Evolutionary conservation across 2,329 filamentous ascomycete species (phyloP).

Genomic region (Trichothecium roseum): DNA sequence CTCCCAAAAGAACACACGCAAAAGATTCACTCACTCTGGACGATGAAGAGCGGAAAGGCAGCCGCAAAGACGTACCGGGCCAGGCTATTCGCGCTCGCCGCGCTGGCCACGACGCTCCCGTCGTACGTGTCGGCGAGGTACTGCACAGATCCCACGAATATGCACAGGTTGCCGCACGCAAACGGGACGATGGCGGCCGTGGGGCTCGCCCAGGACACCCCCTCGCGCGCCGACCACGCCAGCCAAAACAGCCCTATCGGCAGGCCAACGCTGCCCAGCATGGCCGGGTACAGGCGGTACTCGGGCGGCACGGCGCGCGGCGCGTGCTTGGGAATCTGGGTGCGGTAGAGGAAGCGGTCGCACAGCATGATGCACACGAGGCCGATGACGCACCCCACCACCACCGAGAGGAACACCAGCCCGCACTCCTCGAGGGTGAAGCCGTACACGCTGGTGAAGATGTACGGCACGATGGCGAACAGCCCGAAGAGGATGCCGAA

Average conservation of each 20-base stretch:
- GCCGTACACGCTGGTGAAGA: constrained; percentile 32
- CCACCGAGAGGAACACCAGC: constrained; percentile 33
- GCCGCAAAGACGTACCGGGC: constrained; percentile 44
- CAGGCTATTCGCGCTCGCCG: constrained; percentile 48
- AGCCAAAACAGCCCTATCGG: constrained; percentile 50
- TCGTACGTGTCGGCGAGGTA: constrained; percentile 49
- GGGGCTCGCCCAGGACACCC: constrained; percentile 38
- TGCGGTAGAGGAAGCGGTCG: constrained; percentile 30
- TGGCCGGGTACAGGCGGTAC: constrained; percentile 46
- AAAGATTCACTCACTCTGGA: constrained; percentile 46
- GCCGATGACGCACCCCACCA: constrained; percentile 27
- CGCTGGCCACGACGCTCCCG: constrained; percentile 43
- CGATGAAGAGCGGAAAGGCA: constrained; percentile 49
- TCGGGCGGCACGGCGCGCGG: constrained; percentile 36
- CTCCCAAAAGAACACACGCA: not conserved
- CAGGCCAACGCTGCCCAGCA: constrained; percentile 44
- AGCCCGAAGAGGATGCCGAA: constrained; percentile 43
- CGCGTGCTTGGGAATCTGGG: constrained; percentile 19
- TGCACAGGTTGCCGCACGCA: constrained; percentile 47
- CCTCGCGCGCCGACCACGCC: constrained; percentile 39
- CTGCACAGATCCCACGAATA: constrained; percentile 43
- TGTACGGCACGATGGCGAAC: constrained; percentile 39
- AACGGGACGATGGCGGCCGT: constrained; percentile 43
- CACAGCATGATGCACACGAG: constrained; percentile 16
- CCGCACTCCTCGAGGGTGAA: constrained; percentile 32